Evolutionary conservation across 2,329 filamentous ascomycete genomes (phyloP), one percentile per base, ranked within the genome.

Genomic region (Escovopsis weberi): DNA sequence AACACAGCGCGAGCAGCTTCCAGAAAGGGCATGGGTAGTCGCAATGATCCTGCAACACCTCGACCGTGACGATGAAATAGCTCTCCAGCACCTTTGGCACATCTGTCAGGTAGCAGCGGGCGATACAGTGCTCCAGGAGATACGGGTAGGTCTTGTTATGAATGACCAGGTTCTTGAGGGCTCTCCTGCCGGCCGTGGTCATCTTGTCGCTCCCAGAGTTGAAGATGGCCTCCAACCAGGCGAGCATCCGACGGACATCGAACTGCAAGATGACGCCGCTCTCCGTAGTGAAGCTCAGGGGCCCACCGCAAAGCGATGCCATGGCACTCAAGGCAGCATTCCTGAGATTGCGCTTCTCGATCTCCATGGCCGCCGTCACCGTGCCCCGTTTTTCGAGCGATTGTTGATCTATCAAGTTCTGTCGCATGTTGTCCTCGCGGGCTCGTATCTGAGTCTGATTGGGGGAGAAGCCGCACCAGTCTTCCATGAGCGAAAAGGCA

Each of bases 391-490:
- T 86, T 11, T 80, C 78, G 15, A 80, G 62, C 18, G 82, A 77
- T 44, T 91, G 85, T 43, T 86, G 82, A 41, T 89, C 79, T 33
- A 94, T 79, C 50, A 91, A 72, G 3, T 84, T 85, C 51, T 88
- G 83, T 37, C 85, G 75, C 81, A 95, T 93, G 33, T 76, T 82
- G 47, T 94, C 83, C 60, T 95, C 88, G 47, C 86, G 74, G 45
- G 81, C 79, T 5, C 80, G 76, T 35, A 94, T 84, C 49, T 93
- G 84, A 12, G 67, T 70, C 57, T 93, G 86, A 49, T 95, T 94
- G 0, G 88, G 86, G 7, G 88, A 94, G 59, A 93, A 95, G 2
- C 91, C 91, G 58, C 91, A 98, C 93, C 93, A 98, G 50, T 96
- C 89, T 61, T 98, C 91, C 88, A 98, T 96, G 39, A 98, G 66